Conservation (phyloP, 441 rosid genomes). For the Oxalis stricta region DNA sequence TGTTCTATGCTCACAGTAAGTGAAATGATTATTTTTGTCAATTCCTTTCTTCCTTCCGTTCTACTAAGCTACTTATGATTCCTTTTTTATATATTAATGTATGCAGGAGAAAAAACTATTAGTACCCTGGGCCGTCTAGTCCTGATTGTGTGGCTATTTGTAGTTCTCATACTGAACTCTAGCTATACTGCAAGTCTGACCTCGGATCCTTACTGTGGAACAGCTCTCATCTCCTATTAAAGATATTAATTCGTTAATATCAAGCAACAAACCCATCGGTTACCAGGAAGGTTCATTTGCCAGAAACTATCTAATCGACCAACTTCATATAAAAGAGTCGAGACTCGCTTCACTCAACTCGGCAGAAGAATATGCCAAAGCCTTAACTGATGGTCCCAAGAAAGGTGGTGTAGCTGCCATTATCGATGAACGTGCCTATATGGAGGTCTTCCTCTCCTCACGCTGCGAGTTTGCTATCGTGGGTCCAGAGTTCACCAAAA, state of each 20-base stretch:
- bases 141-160: constrained; percentile 22
- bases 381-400: constrained; percentile 12
- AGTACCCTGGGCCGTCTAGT: constrained; percentile 25
- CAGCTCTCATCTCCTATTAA: constrained; percentile 6
- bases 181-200: constrained; percentile 13
- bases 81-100: not conserved
- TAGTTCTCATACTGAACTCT: constrained; percentile 19
- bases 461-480: constrained; percentile 19
- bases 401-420: constrained; percentile 22
- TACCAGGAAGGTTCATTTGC: constrained; percentile 11
- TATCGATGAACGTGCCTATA: constrained; percentile 20
- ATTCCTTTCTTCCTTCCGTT: not conserved
- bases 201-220: constrained; percentile 6
- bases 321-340: constrained; percentile 12
- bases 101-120: constrained; percentile 17
- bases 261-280: constrained; percentile 5
- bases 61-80: not conserved
- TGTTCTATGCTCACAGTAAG: constrained; percentile 90
- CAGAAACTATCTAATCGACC: constrained; percentile 8
- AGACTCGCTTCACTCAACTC: constrained; percentile 20
- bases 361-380: constrained; percentile 14
- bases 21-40: constrained; percentile 5
- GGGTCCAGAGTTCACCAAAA: constrained; percentile 24
- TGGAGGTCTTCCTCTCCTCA: constrained; percentile 21
- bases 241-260: constrained; percentile 1